Conservation (phyloP, 768 basidiomycete genomes). For the Botryobasidium botryosum region DNA sequence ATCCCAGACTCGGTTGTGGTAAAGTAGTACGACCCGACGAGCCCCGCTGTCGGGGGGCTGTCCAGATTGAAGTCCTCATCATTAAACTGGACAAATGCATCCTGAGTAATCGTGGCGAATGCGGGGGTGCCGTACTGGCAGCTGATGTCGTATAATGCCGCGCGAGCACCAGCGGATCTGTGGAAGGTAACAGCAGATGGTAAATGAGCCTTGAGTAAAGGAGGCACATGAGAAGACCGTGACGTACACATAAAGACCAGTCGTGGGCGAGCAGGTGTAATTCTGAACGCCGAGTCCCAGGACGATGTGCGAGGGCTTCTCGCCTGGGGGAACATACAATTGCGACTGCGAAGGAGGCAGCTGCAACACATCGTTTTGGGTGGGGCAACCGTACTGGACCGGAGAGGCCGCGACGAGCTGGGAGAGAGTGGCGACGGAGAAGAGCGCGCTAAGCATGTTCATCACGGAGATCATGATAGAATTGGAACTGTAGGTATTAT, state of each 20-base stretch:
- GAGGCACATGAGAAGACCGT: background rate
- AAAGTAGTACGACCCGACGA: constrained; percentile 41
- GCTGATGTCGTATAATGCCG: constrained; percentile 20
- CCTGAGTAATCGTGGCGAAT: constrained; percentile 13
- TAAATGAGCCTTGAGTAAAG: background rate
- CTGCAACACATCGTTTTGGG: too few species aligned
- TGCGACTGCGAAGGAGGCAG: too few species aligned
- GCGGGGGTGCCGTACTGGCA: constrained; percentile 15
- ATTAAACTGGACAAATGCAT: constrained; percentile 13
- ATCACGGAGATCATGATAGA: too few species aligned
- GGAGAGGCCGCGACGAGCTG: too few species aligned
- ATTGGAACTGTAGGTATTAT: too few species aligned
- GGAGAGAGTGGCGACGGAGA: too few species aligned
- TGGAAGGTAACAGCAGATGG: background rate
- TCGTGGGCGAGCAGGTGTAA: constrained; percentile 20
- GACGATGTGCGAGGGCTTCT: too few species aligned
- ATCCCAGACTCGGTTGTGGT: constrained; percentile 25
- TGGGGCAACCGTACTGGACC: too few species aligned
- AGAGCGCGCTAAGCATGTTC: too few species aligned
- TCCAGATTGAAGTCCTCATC: constrained; percentile 4
- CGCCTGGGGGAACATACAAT: too few species aligned
- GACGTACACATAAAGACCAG: constrained; percentile 2
- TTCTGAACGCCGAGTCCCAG: constrained; percentile 20
- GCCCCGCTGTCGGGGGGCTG: constrained; percentile 1
- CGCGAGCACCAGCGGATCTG: constrained; percentile 28